Base-by-base conservation (phyloP, 495 filamentous ascomycete species). In the Daldinia concentrica region DNA sequence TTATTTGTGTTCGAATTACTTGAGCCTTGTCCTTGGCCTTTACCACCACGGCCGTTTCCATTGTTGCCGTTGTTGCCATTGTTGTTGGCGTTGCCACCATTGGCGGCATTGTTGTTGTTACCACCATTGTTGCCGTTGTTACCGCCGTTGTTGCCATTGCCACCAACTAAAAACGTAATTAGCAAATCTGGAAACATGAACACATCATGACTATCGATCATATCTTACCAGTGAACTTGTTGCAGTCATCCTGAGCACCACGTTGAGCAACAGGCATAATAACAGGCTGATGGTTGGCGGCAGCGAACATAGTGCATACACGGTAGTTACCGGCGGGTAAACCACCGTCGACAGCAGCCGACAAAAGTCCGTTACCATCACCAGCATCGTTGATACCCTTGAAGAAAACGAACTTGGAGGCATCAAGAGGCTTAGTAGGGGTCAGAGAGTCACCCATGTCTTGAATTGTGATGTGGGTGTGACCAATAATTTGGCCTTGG, bases 261-360 rank as follows among this genome's bases (percentile, higher is more conserved):
- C 90, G 88, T 79, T 92, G 90, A 59, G 90, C 90, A 52, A 92
- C 88, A 45, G 90, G 90, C 90, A 93, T 93, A 34, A 91, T 75
- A 12, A 92, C 91, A 56, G 91, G 91, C 79, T 93, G 90, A 80
- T 93, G 90, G 80, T 92, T 93, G 63, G 84, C 82, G n/a, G 90
- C 81, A 48, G 85, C 81, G 36, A 85, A 84, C 86, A 93, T 88
- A 66, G 90, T 91, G 83, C 90, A 93, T 34, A 91, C 85, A 72
- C 90, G 88, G 79, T 91, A 93, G 81, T 86, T 85, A 4, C 90
- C 91, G 43, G 82, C 82, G 3, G 88, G 87, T 26, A 93, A 86
- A 64, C 90, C 91, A n/a, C 83, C 87, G 15, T 81, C 77, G 14
- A 93, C 88, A 9, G 72, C 69, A 54, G 89, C 85, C 5, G 72